Evolutionary conservation across 2,329 filamentous ascomycete genomes (phyloP).

Genomic region (Apiospora rasikravindrae): DNA sequence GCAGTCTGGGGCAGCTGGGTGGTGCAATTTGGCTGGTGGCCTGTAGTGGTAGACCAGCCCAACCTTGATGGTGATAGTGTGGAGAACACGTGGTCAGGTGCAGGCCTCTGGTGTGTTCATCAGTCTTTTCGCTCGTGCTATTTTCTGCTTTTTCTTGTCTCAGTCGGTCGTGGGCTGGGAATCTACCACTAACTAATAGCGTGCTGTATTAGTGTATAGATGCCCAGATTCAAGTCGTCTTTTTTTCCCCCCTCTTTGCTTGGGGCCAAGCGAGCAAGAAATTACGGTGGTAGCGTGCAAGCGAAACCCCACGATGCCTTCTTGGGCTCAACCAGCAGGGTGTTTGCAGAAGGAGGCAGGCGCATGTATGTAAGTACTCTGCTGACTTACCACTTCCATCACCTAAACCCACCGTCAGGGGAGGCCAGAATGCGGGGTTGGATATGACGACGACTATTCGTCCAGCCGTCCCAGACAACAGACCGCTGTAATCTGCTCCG

Average conservation of each 20-base stretch:
- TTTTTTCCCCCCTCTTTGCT: neutral
- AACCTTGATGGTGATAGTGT: slow-evolving; percentile 5
- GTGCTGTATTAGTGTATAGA: neutral
- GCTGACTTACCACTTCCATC: neutral
- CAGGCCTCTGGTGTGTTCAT: neutral
- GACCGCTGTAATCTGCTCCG: neutral
- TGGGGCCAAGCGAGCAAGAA: neutral
- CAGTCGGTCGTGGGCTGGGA: neutral
- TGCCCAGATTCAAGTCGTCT: neutral
- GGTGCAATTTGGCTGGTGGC: neutral
- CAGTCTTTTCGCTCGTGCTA: neutral
- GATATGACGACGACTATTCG: neutral
- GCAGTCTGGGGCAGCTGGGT: neutral
- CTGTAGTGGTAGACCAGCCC: neutral
- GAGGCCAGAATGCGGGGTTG: slow-evolving; percentile 5
- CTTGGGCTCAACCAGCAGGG: neutral
- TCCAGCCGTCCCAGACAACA: neutral
- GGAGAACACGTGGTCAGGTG: slow-evolving; percentile 13
- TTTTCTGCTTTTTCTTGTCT: slow-evolving; percentile 15
- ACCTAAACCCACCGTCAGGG: neutral
- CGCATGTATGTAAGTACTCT: neutral
- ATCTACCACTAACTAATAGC: neutral
- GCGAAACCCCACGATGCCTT: neutral
- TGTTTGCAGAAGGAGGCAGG: neutral
- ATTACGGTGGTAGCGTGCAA: neutral